phyloP scores from a whole-genome alignment of 495 filamentous ascomycete genomes.

The Xylaria palmicola region DNA sequence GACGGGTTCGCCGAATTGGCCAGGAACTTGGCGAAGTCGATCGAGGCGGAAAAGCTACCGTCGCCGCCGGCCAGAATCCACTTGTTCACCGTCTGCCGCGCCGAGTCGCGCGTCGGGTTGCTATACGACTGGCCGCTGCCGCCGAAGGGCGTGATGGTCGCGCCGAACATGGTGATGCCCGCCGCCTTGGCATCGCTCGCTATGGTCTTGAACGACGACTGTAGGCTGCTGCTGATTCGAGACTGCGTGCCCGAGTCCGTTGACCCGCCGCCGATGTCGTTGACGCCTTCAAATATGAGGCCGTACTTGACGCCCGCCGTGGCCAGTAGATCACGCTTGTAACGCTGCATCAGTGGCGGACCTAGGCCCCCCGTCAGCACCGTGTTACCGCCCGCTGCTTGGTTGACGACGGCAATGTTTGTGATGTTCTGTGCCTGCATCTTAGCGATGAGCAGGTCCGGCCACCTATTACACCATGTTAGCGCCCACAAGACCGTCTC shows the following conservation, averaged over 20 bases:
- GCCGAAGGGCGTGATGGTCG: conserved; percentile 69
- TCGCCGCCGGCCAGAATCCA: conserved; percentile 58
- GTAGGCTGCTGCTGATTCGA: conserved; percentile 50
- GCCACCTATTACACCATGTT: conserved; percentile 50
- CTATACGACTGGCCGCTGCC: conserved; percentile 52
- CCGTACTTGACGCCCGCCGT: conserved; percentile 58
- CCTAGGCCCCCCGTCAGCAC: conserved; percentile 63
- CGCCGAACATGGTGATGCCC: conserved; percentile 59
- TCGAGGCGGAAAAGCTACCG: conserved; percentile 54
- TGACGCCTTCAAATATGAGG: conserved; percentile 73
- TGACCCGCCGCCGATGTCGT: conserved; percentile 60
- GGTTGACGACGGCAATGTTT: conserved; percentile 60
- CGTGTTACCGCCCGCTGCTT: conserved; percentile 73
- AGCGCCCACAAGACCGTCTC: background rate
- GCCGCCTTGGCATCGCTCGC: conserved; percentile 53
- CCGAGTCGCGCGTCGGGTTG: conserved; percentile 53
- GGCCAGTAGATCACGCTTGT: conserved; percentile 63
- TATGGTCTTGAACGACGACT: conserved; percentile 59
- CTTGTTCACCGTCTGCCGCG: conserved; percentile 58
- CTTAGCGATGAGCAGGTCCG: conserved; percentile 59
- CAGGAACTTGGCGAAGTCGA: conserved; percentile 64
- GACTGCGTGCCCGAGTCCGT: conserved; percentile 48
- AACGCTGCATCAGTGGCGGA: conserved; percentile 58
- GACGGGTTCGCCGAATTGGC: conserved; percentile 47
- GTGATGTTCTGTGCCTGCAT: conserved; percentile 51